A percentile compares a stretch with the other conserved stretches of the same genome.
Evolutionary conservation across 352 stramenopile species (phyloP).

Genomic region (Poterioochromonas sp.): DNA sequence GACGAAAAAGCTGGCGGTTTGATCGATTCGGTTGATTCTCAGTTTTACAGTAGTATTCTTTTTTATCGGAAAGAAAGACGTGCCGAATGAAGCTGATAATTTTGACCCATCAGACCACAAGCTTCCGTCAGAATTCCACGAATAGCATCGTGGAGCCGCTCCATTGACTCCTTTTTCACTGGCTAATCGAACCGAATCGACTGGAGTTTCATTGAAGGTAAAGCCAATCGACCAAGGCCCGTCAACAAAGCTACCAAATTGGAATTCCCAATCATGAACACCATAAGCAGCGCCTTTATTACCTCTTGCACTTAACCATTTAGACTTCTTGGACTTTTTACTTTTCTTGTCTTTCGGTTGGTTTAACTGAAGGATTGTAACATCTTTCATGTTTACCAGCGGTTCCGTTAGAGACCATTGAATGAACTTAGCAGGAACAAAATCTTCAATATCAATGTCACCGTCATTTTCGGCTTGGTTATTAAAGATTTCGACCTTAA

Average conservation of each 20-base stretch:
- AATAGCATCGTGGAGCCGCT: too few relatives aligned
- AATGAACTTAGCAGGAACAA: too few relatives aligned
- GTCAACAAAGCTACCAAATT: neutral
- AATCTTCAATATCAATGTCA: neutral
- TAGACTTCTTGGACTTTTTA: neutral
- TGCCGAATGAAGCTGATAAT: neutral
- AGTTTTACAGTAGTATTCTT: neutral
- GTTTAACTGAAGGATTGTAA: neutral
- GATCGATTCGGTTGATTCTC: neutral
- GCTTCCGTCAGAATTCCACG: neutral
- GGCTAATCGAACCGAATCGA: too few relatives aligned
- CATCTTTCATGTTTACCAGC: neutral
- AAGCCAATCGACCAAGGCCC: too few relatives aligned
- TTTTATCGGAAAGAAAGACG: neutral
- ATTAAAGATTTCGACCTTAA: conserved; percentile 23
- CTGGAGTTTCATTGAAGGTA: too few relatives aligned
- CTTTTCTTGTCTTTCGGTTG: neutral
- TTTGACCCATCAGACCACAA: conserved; percentile 5
- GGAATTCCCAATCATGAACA: conserved; percentile 21
- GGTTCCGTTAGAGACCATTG: too few relatives aligned
- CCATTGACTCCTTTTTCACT: too few relatives aligned
- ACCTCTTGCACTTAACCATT: neutral
- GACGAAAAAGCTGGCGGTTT: neutral
- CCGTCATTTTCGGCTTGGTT: neutral
- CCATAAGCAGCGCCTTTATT: neutral